These are phyloP conservation scores for Coniosporium apollinis DNA, from an alignment of 495 filamentous ascomycete species.

Conservation along the genomic window DNA sequence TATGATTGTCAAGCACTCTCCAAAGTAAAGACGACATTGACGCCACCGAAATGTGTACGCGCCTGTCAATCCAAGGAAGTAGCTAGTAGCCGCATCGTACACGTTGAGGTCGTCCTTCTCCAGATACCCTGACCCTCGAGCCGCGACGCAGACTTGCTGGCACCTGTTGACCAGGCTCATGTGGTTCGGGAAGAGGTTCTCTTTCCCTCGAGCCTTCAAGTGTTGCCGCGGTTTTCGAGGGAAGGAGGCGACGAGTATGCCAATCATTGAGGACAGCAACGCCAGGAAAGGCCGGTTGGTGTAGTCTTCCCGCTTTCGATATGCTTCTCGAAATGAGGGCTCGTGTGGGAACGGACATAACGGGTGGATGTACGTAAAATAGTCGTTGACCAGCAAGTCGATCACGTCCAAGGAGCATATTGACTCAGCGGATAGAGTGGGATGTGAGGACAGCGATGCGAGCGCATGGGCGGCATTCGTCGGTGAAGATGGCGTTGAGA, in stretches of 20 bases:
- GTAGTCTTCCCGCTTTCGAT: constrained; percentile 51
- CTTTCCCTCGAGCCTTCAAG: constrained; percentile 42
- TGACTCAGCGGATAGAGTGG: constrained; percentile 43
- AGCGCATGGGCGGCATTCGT: constrained; percentile 31
- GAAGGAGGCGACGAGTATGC: constrained; percentile 58
- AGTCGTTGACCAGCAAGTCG: constrained; percentile 61
- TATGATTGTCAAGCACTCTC: constrained; percentile 56
- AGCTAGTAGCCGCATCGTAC: constrained; percentile 75
- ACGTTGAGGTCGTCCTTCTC: constrained; percentile 45
- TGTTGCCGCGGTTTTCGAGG: constrained; percentile 58
- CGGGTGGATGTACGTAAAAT: constrained; percentile 80
- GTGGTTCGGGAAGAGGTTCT: constrained; percentile 46
- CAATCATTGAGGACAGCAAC: constrained; percentile 69
- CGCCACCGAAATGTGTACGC: constrained; percentile 53
- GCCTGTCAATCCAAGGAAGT: constrained; percentile 57
- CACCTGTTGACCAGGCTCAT: constrained; percentile 58
- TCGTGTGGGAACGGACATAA: constrained; percentile 77
- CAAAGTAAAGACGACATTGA: constrained; percentile 49
- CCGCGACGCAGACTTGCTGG: constrained; percentile 51
- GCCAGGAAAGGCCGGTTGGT: constrained; percentile 54
- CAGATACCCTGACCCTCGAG: constrained; percentile 52
- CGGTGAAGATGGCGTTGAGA: constrained; percentile 28
- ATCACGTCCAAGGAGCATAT: constrained; percentile 57
- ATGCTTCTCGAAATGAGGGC: constrained; percentile 59
- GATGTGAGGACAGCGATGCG: constrained; percentile 24